phyloP scores from a whole-genome alignment of 768 basidiomycete species.

The Psilocybe tampanensis region DNA sequence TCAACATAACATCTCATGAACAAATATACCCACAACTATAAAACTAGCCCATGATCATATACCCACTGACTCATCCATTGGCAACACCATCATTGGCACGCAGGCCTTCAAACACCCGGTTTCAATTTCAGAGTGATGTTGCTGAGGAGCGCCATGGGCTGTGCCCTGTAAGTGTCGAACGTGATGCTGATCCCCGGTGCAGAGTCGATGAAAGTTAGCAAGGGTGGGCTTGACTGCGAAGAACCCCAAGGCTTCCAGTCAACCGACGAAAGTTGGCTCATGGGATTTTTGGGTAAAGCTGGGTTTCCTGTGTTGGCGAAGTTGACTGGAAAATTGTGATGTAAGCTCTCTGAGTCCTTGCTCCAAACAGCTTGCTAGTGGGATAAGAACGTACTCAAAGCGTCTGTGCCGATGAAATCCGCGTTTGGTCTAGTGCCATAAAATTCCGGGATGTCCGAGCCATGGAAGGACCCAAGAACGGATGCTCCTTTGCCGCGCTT shows the following conservation, averaged over 20 bases:
- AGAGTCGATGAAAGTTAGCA: constrained; percentile 23
- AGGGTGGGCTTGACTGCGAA: constrained; percentile 14
- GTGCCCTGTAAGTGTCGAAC: constrained; percentile 17
- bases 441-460: constrained; percentile 32
- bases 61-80: background rate
- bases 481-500: constrained; percentile 32
- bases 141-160: background rate
- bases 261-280: constrained; percentile 18
- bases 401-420: constrained; percentile 14
- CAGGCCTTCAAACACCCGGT: background rate
- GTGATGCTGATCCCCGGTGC: constrained; percentile 19
- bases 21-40: background rate
- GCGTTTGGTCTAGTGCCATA: background rate
- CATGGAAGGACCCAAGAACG: constrained; percentile 34
- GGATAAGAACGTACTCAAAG: constrained; percentile 8
- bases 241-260: constrained; percentile 21
- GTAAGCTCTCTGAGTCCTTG: background rate
- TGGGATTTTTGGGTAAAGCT: constrained; percentile 13
- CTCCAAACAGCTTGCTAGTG: background rate
- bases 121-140: background rate
- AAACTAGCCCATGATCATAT: background rate
- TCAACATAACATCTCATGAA: constrained; percentile 18
- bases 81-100: too few relatives aligned
- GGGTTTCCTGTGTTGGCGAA: constrained; percentile 17
- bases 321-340: constrained; percentile 10